Evolutionary conservation across 768 basidiomycete genomes (phyloP), one percentile per base, ranked within the genome.

Genomic region (Boletus tomentosulus): DNA sequence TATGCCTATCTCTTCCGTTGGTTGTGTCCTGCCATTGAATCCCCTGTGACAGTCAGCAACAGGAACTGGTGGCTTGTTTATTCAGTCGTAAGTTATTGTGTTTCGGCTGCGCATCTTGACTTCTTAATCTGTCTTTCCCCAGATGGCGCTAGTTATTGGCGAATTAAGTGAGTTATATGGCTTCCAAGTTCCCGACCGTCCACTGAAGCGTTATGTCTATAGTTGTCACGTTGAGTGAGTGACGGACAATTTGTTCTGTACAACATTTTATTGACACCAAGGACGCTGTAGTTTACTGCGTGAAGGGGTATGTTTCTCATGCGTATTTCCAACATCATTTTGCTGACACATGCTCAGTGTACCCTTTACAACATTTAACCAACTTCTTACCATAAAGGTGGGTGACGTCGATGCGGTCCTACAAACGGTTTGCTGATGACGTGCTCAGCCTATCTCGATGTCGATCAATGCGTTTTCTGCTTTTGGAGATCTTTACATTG

Each of bases 381-480:
- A 82, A 25, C 68, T 83, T 35, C 50, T 55, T 28, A 49, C 65
- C 49, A 64, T 85, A 24, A 82, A 81, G 73, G 81, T 61, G 39
- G 52, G 52, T 39, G 16, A 45, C 16, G 6, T 9, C 2, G 22
- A n/a, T 30, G 11, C 24, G 1, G 12, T 19, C 12, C 25, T 15
- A 19, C 19, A 38, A 24, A 41, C 19, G 2, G n/a, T 31, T 30
- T 16, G 16, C 53, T 50, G 24, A 57, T 19, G 6, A 25, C 5
- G 7, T 10, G 11, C 34, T n/a, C 49, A 66, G 66, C 8, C 71
- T 5, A 63, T 83, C 37, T 77, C 80, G 0, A 77, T 77, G 44
- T 67, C 79, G 3, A 75, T 84, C 58, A 83, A 83, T 57, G 79
- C 72, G 1, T 63, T 78, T 4, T 74, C 79, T 3, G 76, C 78